Evolutionary conservation across 768 basidiomycete genomes (phyloP).

Genomic region (Fibroporia radiculosa): DNA sequence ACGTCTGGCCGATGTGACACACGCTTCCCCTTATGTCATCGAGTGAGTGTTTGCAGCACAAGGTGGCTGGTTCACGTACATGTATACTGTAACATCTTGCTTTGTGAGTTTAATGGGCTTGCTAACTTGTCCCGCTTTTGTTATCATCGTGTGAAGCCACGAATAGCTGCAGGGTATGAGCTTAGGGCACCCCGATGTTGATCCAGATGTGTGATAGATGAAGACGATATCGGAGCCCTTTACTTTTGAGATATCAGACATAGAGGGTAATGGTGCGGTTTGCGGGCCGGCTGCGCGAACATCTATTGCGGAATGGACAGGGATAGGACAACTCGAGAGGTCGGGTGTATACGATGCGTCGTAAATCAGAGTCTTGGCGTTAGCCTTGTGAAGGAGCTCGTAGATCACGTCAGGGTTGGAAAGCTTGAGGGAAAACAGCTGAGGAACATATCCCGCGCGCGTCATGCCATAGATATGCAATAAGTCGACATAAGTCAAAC

Average conservation of each 20-base stretch:
- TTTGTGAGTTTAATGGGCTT: conserved; percentile 39
- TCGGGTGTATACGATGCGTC: conserved; percentile 46
- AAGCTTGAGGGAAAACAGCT: conserved; percentile 64
- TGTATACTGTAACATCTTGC: conserved; percentile 60
- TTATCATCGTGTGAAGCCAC: conserved; percentile 48
- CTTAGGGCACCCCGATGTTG: conserved; percentile 70
- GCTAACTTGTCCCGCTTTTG: conserved; percentile 48
- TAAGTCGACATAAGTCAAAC: conserved; percentile 58
- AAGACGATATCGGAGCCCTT: conserved; percentile 35
- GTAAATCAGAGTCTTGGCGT: conserved; percentile 54
- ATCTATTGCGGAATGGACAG: conserved; percentile 35
- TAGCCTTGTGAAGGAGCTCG: conserved; percentile 51
- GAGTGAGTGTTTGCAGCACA: conserved; percentile 18
- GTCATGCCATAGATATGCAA: conserved; percentile 65
- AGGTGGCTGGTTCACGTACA: conserved; percentile 36
- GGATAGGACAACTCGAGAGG: conserved; percentile 40
- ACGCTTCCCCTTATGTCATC: conserved; percentile 54
- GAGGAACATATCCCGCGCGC: conserved; percentile 53
- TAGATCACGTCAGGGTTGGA: conserved; percentile 60
- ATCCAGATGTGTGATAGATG: conserved; percentile 71
- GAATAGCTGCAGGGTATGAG: conserved; percentile 58
- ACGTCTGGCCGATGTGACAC: conserved; percentile 68
- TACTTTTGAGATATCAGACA: conserved; percentile 28
- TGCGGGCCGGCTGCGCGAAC: conserved; percentile 31
- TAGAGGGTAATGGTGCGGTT: conserved; percentile 33